Conservation (phyloP, 345 rosid genomes). For the Pugionium dolabratum region DNA sequence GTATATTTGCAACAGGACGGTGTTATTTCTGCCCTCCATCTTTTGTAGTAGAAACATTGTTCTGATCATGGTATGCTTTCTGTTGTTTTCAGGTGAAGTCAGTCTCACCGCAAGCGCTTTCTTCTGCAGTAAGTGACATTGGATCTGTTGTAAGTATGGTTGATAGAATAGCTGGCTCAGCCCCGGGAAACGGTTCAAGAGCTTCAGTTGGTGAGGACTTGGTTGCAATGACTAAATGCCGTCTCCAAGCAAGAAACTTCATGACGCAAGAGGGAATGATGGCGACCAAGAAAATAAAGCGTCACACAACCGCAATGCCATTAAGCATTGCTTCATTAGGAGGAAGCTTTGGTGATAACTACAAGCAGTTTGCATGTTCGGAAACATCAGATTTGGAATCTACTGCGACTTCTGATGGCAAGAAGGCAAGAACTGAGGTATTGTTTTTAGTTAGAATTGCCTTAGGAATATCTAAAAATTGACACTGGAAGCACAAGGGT, state of each 20-base stretch:
- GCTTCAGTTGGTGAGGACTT: slow-evolving; percentile 98
- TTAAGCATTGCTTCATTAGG: slow-evolving; percentile 72
- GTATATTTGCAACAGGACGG: neutral
- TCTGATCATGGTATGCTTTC: slow-evolving; percentile 19
- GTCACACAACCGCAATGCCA: slow-evolving; percentile 82
- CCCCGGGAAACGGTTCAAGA: slow-evolving; percentile 94
- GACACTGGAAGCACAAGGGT: slow-evolving; percentile 9
- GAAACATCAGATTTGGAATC: slow-evolving; percentile 85
- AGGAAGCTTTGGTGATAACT: slow-evolving; percentile 74
- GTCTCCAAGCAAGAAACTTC: slow-evolving; percentile 79
- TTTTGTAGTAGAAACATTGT: slow-evolving; percentile 22
- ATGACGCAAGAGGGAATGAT: slow-evolving; percentile 76
- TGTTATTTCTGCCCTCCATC: slow-evolving; percentile 7
- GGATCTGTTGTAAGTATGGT: slow-evolving; percentile 91
- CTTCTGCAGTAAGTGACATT: slow-evolving; percentile 81
- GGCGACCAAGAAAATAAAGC: slow-evolving; percentile 80
- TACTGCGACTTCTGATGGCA: slow-evolving; percentile 68
- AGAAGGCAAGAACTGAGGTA: slow-evolving; percentile 83
- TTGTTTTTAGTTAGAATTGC: slow-evolving; percentile 14
- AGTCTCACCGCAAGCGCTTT: slow-evolving; percentile 63
- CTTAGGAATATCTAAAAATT: neutral
- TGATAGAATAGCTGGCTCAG: slow-evolving; percentile 92
- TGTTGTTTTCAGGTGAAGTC: slow-evolving; percentile 72
- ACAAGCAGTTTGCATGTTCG: slow-evolving; percentile 63
- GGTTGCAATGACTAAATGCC: slow-evolving; percentile 91